These are phyloP conservation scores for Aureobasidium sp. DNA, from an alignment of 2,329 filamentous ascomycete species.

Conservation along the genomic window DNA sequence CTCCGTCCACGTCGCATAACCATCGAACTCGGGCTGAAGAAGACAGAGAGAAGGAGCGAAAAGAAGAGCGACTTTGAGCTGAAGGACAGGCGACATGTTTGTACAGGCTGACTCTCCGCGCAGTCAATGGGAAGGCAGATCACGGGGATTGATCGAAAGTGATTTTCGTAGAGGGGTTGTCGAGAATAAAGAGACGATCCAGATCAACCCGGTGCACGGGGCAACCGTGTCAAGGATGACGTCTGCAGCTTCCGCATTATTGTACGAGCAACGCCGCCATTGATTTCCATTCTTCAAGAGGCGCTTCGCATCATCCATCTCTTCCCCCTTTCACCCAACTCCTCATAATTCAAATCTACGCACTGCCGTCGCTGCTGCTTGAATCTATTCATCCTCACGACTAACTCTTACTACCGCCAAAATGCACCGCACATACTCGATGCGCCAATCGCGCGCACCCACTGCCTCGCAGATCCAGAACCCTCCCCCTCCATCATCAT, in stretches of 20 bases:
- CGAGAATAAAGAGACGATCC: neutral
- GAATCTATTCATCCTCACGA: neutral
- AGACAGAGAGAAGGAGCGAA: neutral
- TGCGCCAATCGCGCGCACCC: slow-evolving; percentile 93
- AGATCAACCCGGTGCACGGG: neutral
- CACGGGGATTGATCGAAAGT: neutral
- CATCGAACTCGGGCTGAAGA: neutral
- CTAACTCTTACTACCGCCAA: slow-evolving; percentile 15
- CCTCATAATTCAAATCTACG: neutral
- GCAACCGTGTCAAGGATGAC: slow-evolving; percentile 1
- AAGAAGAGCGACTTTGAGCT: neutral
- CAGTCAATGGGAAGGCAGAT: neutral
- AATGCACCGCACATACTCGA: slow-evolving; percentile 99
- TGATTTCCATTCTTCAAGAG: slow-evolving; percentile 8
- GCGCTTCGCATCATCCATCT: neutral
- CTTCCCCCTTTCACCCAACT: neutral
- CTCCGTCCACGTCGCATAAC: neutral
- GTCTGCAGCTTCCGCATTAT: slow-evolving; percentile 1
- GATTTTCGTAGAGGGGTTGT: slow-evolving; percentile 8
- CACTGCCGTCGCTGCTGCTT: neutral
- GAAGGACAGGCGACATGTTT: neutral
- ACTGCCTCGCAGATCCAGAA: slow-evolving; percentile 89
- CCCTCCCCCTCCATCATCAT: slow-evolving; percentile 82
- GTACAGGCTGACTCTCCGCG: neutral
- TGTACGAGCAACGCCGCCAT: neutral